Conservation (phyloP, 371 early-diverging fungal species). For the Conidiobolus incongruus region DNA sequence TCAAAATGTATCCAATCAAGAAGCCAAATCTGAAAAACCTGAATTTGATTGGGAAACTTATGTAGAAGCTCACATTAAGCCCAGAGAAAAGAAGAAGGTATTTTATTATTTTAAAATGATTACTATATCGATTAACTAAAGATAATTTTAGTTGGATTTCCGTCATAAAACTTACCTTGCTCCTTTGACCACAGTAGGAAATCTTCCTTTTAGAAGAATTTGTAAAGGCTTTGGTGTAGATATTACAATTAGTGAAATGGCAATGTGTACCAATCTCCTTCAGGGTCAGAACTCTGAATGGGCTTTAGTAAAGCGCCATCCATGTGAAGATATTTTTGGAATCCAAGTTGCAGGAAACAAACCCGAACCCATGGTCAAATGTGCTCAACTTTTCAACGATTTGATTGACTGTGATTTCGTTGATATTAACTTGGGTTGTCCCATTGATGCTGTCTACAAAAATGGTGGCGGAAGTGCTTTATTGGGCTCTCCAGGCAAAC, state of each 20-base stretch:
- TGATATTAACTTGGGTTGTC: slow-evolving; percentile 91
- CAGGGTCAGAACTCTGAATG: slow-evolving; percentile 58
- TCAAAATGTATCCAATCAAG: slow-evolving; percentile 3
- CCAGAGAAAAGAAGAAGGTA: slow-evolving; percentile 13
- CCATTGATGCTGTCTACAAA: slow-evolving; percentile 69
- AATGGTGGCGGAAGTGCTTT: slow-evolving; percentile 72
- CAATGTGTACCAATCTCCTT: slow-evolving; percentile 44
- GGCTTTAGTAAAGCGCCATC: slow-evolving; percentile 75
- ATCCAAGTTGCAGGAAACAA: slow-evolving; percentile 59
- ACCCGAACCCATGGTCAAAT: slow-evolving; percentile 33
- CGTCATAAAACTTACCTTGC: slow-evolving; percentile 82
- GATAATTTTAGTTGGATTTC: slow-evolving; percentile 42
- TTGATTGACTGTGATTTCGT: slow-evolving; percentile 70
- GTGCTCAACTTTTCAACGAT: slow-evolving; percentile 42
- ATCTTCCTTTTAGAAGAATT: slow-evolving; percentile 85
- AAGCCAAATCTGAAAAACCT: neutral
- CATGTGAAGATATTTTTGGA: slow-evolving; percentile 80
- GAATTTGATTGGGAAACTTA: neutral
- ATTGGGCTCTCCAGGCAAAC: slow-evolving; percentile 32
- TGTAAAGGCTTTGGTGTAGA: slow-evolving; percentile 88
- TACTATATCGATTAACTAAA: neutral
- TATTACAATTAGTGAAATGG: slow-evolving; percentile 96
- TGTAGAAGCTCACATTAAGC: slow-evolving; percentile 10
- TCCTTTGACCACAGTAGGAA: slow-evolving; percentile 94
- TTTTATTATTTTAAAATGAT: neutral